phyloP scores from a whole-genome alignment of 1,139 yeast species.

The Cylindricascospora bacillispora region DNA sequence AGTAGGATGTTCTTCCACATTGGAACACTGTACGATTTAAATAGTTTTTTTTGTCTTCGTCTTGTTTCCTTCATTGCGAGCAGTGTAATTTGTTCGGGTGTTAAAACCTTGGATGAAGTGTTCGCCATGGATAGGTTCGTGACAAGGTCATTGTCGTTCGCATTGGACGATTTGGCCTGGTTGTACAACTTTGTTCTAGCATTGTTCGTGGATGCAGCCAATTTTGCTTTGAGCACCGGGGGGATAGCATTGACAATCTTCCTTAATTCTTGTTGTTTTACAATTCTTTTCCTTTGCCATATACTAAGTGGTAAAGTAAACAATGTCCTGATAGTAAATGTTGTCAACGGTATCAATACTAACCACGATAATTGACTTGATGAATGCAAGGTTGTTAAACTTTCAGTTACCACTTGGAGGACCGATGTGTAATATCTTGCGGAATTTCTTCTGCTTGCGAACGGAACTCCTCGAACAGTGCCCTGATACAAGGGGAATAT shows the following conservation, averaged over 20 bases:
- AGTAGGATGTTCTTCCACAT: constrained; percentile 65
- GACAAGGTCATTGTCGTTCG: constrained; percentile 2
- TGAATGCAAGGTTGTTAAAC: constrained; percentile 32
- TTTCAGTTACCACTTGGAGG: constrained; percentile 17
- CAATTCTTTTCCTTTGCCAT: constrained; percentile 52
- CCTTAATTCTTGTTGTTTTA: constrained; percentile 54
- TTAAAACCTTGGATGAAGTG: constrained; percentile 33
- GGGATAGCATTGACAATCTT: constrained; percentile 63
- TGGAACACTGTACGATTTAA: constrained; percentile 54
- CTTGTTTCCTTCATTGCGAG: constrained; percentile 68
- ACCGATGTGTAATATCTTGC: too few relatives aligned
- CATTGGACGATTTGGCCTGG: constrained; percentile 9
- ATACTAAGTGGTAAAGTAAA: constrained; percentile 74
- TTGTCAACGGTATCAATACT: constrained; percentile 61
- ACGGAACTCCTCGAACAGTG: too few relatives aligned
- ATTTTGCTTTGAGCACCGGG: constrained; percentile 59
- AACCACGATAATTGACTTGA: constrained; percentile 70
- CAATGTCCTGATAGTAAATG: constrained; percentile 48
- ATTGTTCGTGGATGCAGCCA: constrained; percentile 39
- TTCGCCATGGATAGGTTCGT: constrained; percentile 5
- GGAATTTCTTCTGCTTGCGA: too few relatives aligned
- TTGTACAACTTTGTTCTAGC: constrained; percentile 6
- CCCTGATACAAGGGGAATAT: too few relatives aligned
- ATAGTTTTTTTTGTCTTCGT: constrained; percentile 57
- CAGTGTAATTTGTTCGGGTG: constrained; percentile 65